Conservation (phyloP, 2,329 filamentous ascomycete genomes). For the Colletotrichum paranaense region DNA sequence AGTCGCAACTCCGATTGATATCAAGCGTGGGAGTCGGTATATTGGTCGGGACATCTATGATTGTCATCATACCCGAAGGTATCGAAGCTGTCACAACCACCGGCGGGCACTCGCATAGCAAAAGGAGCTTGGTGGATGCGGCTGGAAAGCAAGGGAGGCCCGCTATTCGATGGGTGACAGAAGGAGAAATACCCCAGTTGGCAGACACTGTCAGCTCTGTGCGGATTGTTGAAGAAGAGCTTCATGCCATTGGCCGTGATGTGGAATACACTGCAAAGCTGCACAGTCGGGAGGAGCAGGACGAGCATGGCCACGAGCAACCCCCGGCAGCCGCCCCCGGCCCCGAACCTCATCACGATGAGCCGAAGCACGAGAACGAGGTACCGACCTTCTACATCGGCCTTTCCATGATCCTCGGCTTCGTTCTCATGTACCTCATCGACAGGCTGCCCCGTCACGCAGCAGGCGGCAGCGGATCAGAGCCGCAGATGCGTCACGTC, state of each 20-base stretch:
- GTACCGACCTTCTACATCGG: constrained; percentile 84
- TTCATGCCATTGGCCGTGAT: background rate
- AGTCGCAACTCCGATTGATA: constrained; percentile 87
- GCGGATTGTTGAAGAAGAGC: background rate
- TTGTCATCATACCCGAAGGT: constrained; percentile 97
- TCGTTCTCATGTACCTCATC: constrained; percentile 96
- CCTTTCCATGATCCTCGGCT: constrained; percentile 86
- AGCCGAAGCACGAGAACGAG: constrained; percentile 48
- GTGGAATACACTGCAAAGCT: background rate
- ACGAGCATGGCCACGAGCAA: constrained; percentile 40
- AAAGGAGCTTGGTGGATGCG: constrained; percentile 13
- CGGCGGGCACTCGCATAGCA: constrained; percentile 42
- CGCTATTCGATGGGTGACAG: constrained; percentile 19
- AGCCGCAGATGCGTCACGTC: constrained; percentile 82
- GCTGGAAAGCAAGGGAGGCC: constrained; percentile 1
- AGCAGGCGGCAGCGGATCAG: constrained; percentile 70
- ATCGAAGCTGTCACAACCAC: constrained; percentile 86
- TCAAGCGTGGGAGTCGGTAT: constrained; percentile 95
- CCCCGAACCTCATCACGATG: constrained; percentile 43
- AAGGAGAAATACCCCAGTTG: constrained; percentile 7
- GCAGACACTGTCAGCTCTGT: background rate
- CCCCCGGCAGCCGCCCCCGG: constrained; percentile 43
- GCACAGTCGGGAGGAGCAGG: constrained; percentile 18
- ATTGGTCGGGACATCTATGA: constrained; percentile 91
- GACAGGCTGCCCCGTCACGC: constrained; percentile 85